These are phyloP conservation scores for Beta lomatogona DNA, from an alignment of 179 eudicot species.

Conservation along the genomic window DNA sequence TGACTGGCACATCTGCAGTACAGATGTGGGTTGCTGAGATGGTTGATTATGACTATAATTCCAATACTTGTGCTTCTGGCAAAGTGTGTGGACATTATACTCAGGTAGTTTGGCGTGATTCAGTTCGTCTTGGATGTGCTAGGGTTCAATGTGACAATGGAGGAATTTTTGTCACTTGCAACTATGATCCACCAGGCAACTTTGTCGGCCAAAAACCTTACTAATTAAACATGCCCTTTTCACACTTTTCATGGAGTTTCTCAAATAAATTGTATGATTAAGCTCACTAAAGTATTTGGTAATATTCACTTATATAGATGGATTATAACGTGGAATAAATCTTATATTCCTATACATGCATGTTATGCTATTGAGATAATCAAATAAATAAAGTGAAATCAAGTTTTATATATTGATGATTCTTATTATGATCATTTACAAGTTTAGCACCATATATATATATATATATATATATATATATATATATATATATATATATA, in stretches of 20 bases:
- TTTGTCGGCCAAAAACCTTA: slow-evolving; percentile 32
- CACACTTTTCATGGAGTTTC: background rate
- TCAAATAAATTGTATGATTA: background rate
- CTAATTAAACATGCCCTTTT: background rate
- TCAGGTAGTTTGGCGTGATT: slow-evolving; percentile 51
- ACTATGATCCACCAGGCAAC: slow-evolving; percentile 58
- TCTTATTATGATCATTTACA: too few relatives aligned
- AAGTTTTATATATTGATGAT: too few relatives aligned
- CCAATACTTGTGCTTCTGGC: slow-evolving; percentile 42
- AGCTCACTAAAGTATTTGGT: background rate
- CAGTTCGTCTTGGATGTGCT: slow-evolving; percentile 38
- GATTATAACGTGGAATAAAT: too few relatives aligned
- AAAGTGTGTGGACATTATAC: slow-evolving; percentile 43
- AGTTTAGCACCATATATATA: too few relatives aligned
- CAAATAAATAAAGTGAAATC: too few relatives aligned
- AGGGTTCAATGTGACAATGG: slow-evolving; percentile 36
- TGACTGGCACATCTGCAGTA: slow-evolving; percentile 34
- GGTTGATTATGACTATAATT: slow-evolving; percentile 27
- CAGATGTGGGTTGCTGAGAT: slow-evolving; percentile 49
- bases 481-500: too few relatives aligned
- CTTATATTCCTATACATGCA: too few relatives aligned
- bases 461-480: too few relatives aligned
- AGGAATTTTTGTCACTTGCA: slow-evolving; percentile 39
- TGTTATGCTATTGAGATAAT: too few relatives aligned
- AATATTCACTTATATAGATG: too few relatives aligned